A percentile compares a stretch with the other conserved stretches of the same genome.
These are phyloP conservation scores for Ascochyta pisi DNA, from an alignment of 2,329 filamentous ascomycete species.

Conservation along the genomic window DNA sequence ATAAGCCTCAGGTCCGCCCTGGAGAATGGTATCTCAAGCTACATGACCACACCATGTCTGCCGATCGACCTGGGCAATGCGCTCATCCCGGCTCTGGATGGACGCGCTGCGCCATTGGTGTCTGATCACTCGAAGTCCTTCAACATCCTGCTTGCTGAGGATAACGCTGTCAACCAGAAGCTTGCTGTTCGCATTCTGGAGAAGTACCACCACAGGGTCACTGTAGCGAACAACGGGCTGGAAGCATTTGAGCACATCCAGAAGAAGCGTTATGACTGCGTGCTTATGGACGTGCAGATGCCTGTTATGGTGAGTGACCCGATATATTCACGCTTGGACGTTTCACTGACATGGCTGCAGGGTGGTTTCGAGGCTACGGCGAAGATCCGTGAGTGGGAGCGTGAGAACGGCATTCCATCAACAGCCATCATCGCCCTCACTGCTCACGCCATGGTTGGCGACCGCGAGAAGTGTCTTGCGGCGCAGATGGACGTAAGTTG, in stretches of 20 bases:
- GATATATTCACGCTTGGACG: not conserved
- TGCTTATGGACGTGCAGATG: slow-evolving; percentile 99
- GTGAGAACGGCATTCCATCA: slow-evolving; percentile 76
- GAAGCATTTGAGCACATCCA: slow-evolving; percentile 94
- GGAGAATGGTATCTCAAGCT: slow-evolving; percentile 96
- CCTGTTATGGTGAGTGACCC: slow-evolving; percentile 82
- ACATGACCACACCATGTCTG: slow-evolving; percentile 96
- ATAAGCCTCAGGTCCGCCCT: slow-evolving; percentile 92
- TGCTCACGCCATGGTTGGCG: slow-evolving; percentile 97
- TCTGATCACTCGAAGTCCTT: slow-evolving; percentile 95
- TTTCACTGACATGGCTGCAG: slow-evolving; percentile 56
- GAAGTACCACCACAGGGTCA: slow-evolving; percentile 92
- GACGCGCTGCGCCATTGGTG: slow-evolving; percentile 86
- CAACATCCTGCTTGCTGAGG: slow-evolving; percentile 92
- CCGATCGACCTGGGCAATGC: slow-evolving; percentile 94
- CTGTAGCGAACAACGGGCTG: slow-evolving; percentile 91
- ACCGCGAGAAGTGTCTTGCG: slow-evolving; percentile 96
- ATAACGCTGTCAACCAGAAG: slow-evolving; percentile 97
- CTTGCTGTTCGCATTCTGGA: slow-evolving; percentile 95
- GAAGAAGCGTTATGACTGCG: slow-evolving; percentile 91
- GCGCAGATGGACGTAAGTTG: slow-evolving; percentile 84
- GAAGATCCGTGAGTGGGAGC: slow-evolving; percentile 95
- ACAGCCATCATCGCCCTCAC: slow-evolving; percentile 97
- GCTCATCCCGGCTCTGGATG: slow-evolving; percentile 93
- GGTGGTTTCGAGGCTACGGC: slow-evolving; percentile 96